Evolutionary conservation across 805 yeast genomes (phyloP).

Genomic region (Kluyveromyces starmeri): DNA sequence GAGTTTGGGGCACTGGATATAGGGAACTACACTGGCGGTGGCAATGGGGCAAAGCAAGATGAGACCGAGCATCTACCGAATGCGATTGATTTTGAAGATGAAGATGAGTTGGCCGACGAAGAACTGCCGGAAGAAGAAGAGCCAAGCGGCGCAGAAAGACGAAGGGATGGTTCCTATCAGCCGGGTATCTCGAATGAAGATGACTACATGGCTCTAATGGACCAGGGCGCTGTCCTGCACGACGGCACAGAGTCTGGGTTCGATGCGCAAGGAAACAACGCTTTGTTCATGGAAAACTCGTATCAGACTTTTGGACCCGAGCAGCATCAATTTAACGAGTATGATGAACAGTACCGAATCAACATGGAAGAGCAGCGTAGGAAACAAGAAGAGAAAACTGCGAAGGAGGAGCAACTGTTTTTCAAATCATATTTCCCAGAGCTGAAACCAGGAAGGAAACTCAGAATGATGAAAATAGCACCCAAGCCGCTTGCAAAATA

Average conservation of each 20-base stretch:
- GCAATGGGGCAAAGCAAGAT: constrained; percentile 19
- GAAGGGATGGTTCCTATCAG: constrained; percentile 8
- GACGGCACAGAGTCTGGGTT: constrained; percentile 23
- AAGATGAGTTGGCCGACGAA: constrained; percentile 90
- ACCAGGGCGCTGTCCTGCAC: constrained; percentile 26
- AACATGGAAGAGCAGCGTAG: constrained; percentile 9
- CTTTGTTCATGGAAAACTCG: constrained; percentile 21
- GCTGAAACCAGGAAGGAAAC: constrained; percentile 39
- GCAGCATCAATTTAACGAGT: constrained; percentile 9
- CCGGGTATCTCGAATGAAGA: constrained; percentile 16
- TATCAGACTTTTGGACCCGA: constrained; percentile 7
- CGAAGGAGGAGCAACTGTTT: constrained; percentile 28
- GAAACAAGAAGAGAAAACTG: constrained; percentile 14
- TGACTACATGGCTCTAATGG: constrained; percentile 15
- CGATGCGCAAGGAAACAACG: constrained; percentile 22
- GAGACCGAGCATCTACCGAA: constrained; percentile 72
- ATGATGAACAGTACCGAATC: constrained; percentile 12
- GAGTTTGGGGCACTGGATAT: constrained; percentile 30
- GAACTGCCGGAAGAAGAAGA: constrained; percentile 38
- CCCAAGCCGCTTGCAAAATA: constrained; percentile 41
- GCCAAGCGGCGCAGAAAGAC: constrained; percentile 7
- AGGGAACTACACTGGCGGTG: constrained; percentile 20
- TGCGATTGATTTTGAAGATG: constrained; percentile 91
- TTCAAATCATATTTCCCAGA: constrained; percentile 46
- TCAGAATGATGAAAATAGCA: constrained; percentile 47